These are phyloP conservation scores for Hirsutella rhossiliensis DNA, from an alignment of 2,329 filamentous ascomycete species.

Conservation along the genomic window DNA sequence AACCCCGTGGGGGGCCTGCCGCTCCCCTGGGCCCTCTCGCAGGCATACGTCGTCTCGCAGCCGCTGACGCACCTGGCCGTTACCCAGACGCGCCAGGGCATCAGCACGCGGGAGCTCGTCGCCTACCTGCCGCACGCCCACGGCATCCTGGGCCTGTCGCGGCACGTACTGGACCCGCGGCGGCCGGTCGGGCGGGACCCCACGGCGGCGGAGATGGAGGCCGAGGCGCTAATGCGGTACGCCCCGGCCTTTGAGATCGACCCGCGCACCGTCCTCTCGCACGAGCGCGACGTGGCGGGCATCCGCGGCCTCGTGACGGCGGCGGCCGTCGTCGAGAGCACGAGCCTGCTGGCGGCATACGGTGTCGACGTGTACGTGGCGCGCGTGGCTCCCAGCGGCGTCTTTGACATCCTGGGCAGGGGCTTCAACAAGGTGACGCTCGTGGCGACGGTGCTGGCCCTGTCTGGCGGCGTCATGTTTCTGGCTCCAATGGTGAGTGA, in stretches of 20 bases:
- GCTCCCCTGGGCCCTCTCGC: slow-evolving; percentile 64
- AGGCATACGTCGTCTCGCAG: slow-evolving; percentile 69
- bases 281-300: slow-evolving; percentile 70
- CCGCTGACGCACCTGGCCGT: slow-evolving; percentile 71
- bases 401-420: slow-evolving; percentile 87
- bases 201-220: slow-evolving; percentile 61
- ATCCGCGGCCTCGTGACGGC: slow-evolving; percentile 61
- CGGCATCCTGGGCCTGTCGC: slow-evolving; percentile 68
- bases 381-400: slow-evolving; percentile 71
- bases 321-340: slow-evolving; percentile 80
- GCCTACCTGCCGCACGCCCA: slow-evolving; percentile 63
- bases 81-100: slow-evolving; percentile 84
- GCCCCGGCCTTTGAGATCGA: slow-evolving; percentile 70
- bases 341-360: slow-evolving; percentile 77
- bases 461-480: slow-evolving; percentile 63
- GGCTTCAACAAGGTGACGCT: slow-evolving; percentile 88
- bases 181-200: slow-evolving; percentile 78
- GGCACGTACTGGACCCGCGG: slow-evolving; percentile 69
- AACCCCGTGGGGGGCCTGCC: slow-evolving; percentile 38
- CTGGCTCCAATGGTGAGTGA: slow-evolving; percentile 73
- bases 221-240: slow-evolving; percentile 71
- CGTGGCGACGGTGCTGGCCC: slow-evolving; percentile 68
- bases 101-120: slow-evolving; percentile 71
- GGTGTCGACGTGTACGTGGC: slow-evolving; percentile 85
- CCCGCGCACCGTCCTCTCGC: slow-evolving; percentile 66